Evolutionary conservation across 495 filamentous ascomycete genomes (phyloP), one percentile per base, ranked within the genome.

Genomic region (Xylaria scruposa): DNA sequence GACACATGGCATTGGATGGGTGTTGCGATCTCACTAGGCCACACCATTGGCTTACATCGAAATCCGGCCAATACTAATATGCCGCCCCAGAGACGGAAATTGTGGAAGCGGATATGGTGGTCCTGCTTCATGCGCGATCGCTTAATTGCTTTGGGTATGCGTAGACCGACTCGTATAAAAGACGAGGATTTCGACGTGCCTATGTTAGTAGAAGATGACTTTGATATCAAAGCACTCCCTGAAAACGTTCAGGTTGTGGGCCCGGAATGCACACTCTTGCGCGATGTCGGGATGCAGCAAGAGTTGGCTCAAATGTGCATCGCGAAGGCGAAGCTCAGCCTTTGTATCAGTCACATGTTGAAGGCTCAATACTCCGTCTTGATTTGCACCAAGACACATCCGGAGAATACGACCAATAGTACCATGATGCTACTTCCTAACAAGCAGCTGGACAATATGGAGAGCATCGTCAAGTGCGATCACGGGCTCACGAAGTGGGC

Each of bases 61-160:
- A 91, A 97, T 75, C 93, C 93, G 44, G 90, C 91, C 51, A 91
- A 90, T 51, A 78, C 80, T 33, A 89, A 86, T 70, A 93, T 95
- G 91, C 86, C 91, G 36, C 75, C 85, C 24, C 85, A 88, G 66
- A 89, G 89, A 78, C 91, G 92, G 75, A 90, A 88, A 71, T 83
- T 97, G 73, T 95, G 93, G 93, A 97, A 94, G 80, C 85, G 93
- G 42, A 93, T 97, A 68, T 97, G 94, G 94, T 97, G 94, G 94
- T 94, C 92, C 60, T 94, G 91, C 68, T 96, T 95, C 75, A 96
- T 95, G 86, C 90, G 94, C 53, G 94, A 97, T 81, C 92, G 93
- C 53, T 81, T 97, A 44, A 91, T 97, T 70, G 94, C 94, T 6
- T 80, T 97, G 24, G 94, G 94, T 46, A 97, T 97, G 94, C 88